phyloP scores from a whole-genome alignment of 1,284 basidiomycete species.

The Lentinula novae-zelandiae region DNA sequence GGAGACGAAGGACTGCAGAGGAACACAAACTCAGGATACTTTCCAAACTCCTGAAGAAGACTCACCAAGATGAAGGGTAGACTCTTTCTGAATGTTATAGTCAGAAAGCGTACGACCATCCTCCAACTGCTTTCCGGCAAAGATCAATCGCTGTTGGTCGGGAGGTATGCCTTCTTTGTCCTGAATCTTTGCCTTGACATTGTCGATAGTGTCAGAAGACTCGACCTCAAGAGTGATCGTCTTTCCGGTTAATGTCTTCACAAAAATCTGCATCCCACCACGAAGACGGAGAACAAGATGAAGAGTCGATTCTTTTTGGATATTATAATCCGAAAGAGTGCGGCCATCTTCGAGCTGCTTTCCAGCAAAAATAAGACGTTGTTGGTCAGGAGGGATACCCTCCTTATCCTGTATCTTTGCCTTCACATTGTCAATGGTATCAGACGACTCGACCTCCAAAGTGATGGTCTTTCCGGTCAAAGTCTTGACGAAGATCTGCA shows the following conservation, averaged over 20 bases:
- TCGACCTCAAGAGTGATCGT: constrained; percentile 40
- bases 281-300: constrained; percentile 56
- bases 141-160: constrained; percentile 65
- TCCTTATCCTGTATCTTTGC: constrained; percentile 53
- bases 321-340: constrained; percentile 63
- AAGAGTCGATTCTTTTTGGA: constrained; percentile 55
- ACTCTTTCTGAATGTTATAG: constrained; percentile 74
- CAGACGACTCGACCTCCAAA: constrained; percentile 47
- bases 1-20: constrained; percentile 55
- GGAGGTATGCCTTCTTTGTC: constrained; percentile 49
- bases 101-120: constrained; percentile 62
- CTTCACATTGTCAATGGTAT: constrained; percentile 51
- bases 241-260: constrained; percentile 55
- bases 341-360: constrained; percentile 73
- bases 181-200: constrained; percentile 37
- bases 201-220: constrained; percentile 36
- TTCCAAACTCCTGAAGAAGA: constrained; percentile 3
- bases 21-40: constrained; percentile 13
- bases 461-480: constrained; percentile 53
- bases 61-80: constrained; percentile 56
- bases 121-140: constrained; percentile 65
- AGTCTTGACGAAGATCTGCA: constrained; percentile 72
- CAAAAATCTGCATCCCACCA: constrained; percentile 73
- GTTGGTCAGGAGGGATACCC: constrained; percentile 68
- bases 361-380: constrained; percentile 71